Conservation (phyloP, 768 basidiomycete species). For the Pisolithus orientalis region DNA sequence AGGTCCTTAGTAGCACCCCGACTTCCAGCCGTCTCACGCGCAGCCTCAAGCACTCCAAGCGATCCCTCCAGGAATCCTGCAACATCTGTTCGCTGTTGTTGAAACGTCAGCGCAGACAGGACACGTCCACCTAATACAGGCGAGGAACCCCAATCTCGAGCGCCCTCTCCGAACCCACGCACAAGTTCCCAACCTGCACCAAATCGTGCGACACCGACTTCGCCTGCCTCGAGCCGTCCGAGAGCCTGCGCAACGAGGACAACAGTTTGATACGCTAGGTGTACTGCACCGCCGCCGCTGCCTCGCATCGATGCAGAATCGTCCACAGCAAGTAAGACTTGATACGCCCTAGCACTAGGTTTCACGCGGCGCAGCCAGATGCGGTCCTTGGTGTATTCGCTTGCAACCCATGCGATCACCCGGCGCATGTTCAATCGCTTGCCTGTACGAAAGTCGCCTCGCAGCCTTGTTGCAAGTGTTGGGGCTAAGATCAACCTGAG, state of each 20-base stretch:
- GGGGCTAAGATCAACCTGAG: constrained; percentile 94
- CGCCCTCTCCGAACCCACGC: constrained; percentile 84
- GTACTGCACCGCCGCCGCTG: constrained; percentile 37
- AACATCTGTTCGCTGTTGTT: constrained; percentile 86
- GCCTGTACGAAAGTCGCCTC: constrained; percentile 96
- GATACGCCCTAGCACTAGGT: constrained; percentile 92
- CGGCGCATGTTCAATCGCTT: constrained; percentile 99
- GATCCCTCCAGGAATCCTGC: constrained; percentile 76
- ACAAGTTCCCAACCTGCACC: constrained; percentile 84
- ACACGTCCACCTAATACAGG: constrained; percentile 35
- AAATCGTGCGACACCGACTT: constrained; percentile 86
- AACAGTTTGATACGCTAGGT: constrained; percentile 91
- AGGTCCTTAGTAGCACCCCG: constrained; percentile 68
- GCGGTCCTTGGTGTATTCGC: constrained; percentile 98
- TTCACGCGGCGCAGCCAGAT: constrained; percentile 96
- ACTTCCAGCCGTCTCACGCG: constrained; percentile 54
- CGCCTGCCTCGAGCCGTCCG: constrained; percentile 90
- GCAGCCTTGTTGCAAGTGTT: constrained; percentile 86
- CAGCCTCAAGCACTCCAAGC: constrained; percentile 65
- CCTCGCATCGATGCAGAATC: constrained; percentile 89
- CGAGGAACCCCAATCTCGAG: constrained; percentile 35
- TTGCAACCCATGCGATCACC: constrained; percentile 95
- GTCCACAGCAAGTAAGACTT: constrained; percentile 89
- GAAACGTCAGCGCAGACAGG: constrained; percentile 81
- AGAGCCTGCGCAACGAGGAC: constrained; percentile 89